A percentile compares a stretch with the other conserved stretches of the same genome.
Conservation (phyloP, 768 basidiomycete species). For the Tricholoma matsutake region DNA sequence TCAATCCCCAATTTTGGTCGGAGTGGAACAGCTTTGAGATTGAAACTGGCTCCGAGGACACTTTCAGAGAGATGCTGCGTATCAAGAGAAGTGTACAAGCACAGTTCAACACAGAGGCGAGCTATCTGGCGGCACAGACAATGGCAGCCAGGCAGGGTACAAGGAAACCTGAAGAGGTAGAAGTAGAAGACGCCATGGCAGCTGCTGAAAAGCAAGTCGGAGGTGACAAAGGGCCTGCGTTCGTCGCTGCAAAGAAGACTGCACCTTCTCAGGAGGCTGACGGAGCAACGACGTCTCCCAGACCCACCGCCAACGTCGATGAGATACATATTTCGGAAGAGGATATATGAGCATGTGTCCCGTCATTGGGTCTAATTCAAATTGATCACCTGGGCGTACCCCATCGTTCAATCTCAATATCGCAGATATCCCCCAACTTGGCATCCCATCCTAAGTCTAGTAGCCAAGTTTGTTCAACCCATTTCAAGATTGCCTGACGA, state of each 20-base stretch:
- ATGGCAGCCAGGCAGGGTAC: slow-evolving; percentile 58
- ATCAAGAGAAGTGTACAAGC: slow-evolving; percentile 99
- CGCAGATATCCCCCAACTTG: slow-evolving; percentile 77
- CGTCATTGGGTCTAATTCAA: slow-evolving; percentile 6
- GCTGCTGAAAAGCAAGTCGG: slow-evolving; percentile 69
- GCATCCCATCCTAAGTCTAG: slow-evolving; percentile 68
- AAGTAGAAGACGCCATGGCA: slow-evolving; percentile 79
- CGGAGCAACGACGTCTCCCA: slow-evolving; percentile 27
- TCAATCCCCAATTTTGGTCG: slow-evolving; percentile 89
- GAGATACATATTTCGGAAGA: slow-evolving; percentile 83
- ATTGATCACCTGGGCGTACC: slow-evolving; percentile 25
- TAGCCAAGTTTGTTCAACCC: slow-evolving; percentile 68
- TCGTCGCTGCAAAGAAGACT: slow-evolving; percentile 71
- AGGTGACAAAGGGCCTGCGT: slow-evolving; percentile 58
- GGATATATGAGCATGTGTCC: slow-evolving; percentile 21
- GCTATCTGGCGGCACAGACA: slow-evolving; percentile 71
- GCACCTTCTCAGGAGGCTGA: slow-evolving; percentile 37
- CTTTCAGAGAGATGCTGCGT: slow-evolving; percentile 63
- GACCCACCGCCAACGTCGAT: slow-evolving; percentile 55
- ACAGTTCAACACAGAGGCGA: slow-evolving; percentile 96
- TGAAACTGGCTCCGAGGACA: slow-evolving; percentile 98
- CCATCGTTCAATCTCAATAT: slow-evolving; percentile 52
- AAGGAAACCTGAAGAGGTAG: slow-evolving; percentile 36
- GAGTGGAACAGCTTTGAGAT: slow-evolving; percentile 99
- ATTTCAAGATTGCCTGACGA: slow-evolving; percentile 55